Conservation (phyloP, 495 filamentous ascomycete species). For the Lasiosphaeriaceae sp. region DNA sequence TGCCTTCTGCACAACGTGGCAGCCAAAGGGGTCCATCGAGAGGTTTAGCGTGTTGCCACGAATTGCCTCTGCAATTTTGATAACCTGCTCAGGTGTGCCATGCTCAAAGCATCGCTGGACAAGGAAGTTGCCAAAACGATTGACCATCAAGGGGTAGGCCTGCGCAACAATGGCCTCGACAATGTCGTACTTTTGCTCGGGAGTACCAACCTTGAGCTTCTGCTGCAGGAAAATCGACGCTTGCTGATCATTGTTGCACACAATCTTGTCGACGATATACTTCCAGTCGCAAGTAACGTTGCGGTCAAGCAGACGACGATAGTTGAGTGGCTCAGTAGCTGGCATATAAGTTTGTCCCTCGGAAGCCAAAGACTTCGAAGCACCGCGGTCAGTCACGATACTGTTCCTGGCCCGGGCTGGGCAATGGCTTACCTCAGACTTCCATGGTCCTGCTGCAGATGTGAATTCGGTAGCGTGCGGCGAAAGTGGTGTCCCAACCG, state of each 20-base stretch:
- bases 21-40: slow-evolving; percentile 98
- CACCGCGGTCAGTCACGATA: slow-evolving; percentile 10
- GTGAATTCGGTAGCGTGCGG: slow-evolving; percentile 83
- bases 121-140: slow-evolving; percentile 96
- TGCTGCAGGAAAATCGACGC: slow-evolving; percentile 98
- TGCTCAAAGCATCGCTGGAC: slow-evolving; percentile 99
- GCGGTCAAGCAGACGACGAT: slow-evolving; percentile 90
- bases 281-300: slow-evolving; percentile 98
- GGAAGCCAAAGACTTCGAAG: slow-evolving; percentile 38
- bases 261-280: slow-evolving; percentile 99
- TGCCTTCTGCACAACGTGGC: slow-evolving; percentile 96
- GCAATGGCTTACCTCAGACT: slow-evolving; percentile 46
- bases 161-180: slow-evolving; percentile 94
- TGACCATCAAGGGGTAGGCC: slow-evolving; percentile 95
- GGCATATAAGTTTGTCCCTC: slow-evolving; percentile 76
- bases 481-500: slow-evolving; percentile 77
- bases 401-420: background rate
- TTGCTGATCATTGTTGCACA: slow-evolving; percentile 98
- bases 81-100: slow-evolving; percentile 89
- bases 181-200: slow-evolving; percentile 94
- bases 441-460: slow-evolving; percentile 41
- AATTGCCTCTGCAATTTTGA: slow-evolving; percentile 92
- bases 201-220: slow-evolving; percentile 94
- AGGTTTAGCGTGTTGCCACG: slow-evolving; percentile 89
- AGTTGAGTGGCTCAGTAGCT: slow-evolving; percentile 91